Evolutionary conservation across 1,284 basidiomycete species (phyloP).

Genomic region (Phellopilus nigrolimitatus): DNA sequence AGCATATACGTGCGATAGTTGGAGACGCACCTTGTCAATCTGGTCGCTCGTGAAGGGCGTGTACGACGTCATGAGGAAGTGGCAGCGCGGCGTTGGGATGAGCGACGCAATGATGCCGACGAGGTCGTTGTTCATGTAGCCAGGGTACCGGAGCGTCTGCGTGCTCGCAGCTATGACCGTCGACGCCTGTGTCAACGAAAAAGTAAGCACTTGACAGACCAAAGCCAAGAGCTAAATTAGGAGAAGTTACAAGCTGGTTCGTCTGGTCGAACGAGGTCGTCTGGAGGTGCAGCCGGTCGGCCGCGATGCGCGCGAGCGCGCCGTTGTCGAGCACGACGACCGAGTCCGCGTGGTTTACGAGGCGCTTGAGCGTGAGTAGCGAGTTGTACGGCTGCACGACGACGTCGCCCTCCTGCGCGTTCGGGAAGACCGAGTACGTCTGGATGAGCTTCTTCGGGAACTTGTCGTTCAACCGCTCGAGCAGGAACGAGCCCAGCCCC

Average conservation of each 20-base stretch:
- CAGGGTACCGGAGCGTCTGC: constrained; percentile 94
- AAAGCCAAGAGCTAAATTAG: neutral
- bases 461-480: constrained; percentile 95
- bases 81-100: constrained; percentile 97
- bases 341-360: constrained; percentile 95
- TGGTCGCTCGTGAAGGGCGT: constrained; percentile 97
- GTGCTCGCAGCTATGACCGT: constrained; percentile 98
- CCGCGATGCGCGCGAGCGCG: constrained; percentile 87
- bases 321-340: constrained; percentile 98
- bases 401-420: constrained; percentile 86
- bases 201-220: neutral
- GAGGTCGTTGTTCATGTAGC: constrained; percentile 99
- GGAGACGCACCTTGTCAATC: constrained; percentile 73
- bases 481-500: constrained; percentile 93
- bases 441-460: constrained; percentile 99
- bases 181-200: constrained; percentile 59
- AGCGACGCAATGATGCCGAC: constrained; percentile 96
- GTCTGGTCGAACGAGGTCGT: constrained; percentile 93
- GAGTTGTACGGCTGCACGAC: constrained; percentile 99
- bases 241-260: constrained; percentile 72
- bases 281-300: constrained; percentile 86
- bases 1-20: neutral
- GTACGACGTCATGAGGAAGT: constrained; percentile 99
- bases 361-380: constrained; percentile 88
- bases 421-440: constrained; percentile 99